Evolutionary conservation across 1,284 basidiomycete genomes (phyloP).

Genomic region (Cutaneotrichosporon dermatis): DNA sequence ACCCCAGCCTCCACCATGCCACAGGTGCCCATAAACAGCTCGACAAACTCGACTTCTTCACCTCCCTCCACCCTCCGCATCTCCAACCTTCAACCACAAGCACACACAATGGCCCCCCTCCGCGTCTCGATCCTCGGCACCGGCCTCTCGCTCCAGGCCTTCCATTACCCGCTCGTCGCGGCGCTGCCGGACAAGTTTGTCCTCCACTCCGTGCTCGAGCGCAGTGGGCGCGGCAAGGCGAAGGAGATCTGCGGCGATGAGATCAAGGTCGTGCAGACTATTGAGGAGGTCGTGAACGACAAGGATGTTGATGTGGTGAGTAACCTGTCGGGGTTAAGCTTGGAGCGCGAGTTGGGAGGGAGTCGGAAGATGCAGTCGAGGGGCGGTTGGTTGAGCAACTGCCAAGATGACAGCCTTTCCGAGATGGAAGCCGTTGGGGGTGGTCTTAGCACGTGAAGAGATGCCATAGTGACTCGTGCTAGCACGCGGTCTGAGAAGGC

Average conservation of each 20-base stretch:
- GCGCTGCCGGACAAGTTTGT: conserved; percentile 68
- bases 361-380: no score
- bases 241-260: conserved; percentile 29
- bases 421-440: no score
- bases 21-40: no score
- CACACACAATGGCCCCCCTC: conserved; percentile 56
- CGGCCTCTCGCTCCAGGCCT: conserved; percentile 68
- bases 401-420: conserved; percentile 78
- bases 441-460: no score
- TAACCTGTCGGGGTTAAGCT: background rate
- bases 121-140: conserved; percentile 68
- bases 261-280: conserved; percentile 44
- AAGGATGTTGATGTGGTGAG: conserved; percentile 47
- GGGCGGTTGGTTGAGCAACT: no score
- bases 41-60: no score
- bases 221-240: conserved; percentile 30
- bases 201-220: conserved; percentile 60
- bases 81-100: no score
- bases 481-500: conserved; percentile 56
- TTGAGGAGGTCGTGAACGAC: conserved; percentile 47
- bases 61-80: no score
- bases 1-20: no score
- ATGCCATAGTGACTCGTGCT: no score
- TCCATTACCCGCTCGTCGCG: conserved; percentile 73
- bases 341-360: no score